Evolutionary conservation across 1,284 basidiomycete species (phyloP), one percentile per base, ranked within the genome.

Genomic region (Phellopilus nigrolimitatus): DNA sequence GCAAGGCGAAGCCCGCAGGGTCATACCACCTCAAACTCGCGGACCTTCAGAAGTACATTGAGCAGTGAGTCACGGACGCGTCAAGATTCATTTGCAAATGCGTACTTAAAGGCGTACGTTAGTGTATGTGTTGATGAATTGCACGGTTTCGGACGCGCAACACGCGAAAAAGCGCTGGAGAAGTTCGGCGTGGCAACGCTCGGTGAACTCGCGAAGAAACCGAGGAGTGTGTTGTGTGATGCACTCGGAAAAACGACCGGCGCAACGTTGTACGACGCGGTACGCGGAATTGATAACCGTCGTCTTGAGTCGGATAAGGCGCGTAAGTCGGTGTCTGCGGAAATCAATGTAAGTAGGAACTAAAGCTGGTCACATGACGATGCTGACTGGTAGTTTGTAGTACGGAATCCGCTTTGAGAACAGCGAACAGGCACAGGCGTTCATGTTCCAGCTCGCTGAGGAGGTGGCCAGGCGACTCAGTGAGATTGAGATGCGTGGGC

Each of bases 331-430:
- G 91, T 97, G 10, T 90, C 85, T 10, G 92, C 88, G 47, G 93
- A 95, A 64, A 91, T 95, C 61, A 97, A 93, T 64, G 89, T 91
- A 60, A 64, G 88, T 73, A 33, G 54, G n/a, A n/a, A 36, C 21
- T 30, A 53, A 57, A 39, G 55, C 58, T 53, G 49, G 52, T 31
- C 38, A 55, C 47, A 56, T 60, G 55, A 54, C 59, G 45, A n/a
- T 61, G n/a, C 42, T 44, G 47, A 43, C 55, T 60, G 30, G 57
- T 52, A 21, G 21, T 30, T 17, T 33, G 39, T 34, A 94, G 90
- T 99, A 98, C 66, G 95, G 93, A 0, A 97, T 99, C 49, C 85
- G 95, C 2, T 98, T 99, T 64, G 80, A 88, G 62, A 82, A 79
- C 47, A 76, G 84, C 51, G 82, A 83, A 28, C 86, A 97, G 62